A percentile compares a stretch with the other conserved stretches of the same genome.
Evolutionary conservation across 1,284 basidiomycete genomes (phyloP).

Genomic region (Violaceomyces palustris): DNA sequence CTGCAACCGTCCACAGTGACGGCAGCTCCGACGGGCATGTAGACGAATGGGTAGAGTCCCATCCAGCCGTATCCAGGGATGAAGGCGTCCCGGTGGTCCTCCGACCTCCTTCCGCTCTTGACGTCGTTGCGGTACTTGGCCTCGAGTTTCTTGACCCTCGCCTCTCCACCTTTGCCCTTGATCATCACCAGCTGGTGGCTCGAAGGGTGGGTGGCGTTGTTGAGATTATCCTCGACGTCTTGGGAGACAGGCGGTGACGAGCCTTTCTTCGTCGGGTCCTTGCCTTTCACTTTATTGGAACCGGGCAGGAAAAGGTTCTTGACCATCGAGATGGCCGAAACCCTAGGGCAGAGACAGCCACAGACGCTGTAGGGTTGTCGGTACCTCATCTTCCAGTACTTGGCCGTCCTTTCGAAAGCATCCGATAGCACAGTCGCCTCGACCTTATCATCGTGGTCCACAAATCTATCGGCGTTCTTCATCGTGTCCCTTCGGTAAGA

Average conservation of each 20-base stretch:
- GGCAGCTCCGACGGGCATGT: conserved; percentile 23
- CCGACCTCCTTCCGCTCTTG: conserved; percentile 17
- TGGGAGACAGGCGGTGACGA: not conserved
- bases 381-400: conserved; percentile 23
- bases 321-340: conserved; percentile 14
- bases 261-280: not conserved
- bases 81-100: conserved; percentile 19
- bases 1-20: too few relatives aligned
- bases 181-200: not conserved
- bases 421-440: conserved; percentile 27
- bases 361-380: conserved; percentile 33
- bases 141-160: conserved; percentile 15
- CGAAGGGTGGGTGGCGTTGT: too few relatives aligned
- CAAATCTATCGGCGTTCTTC: conserved; percentile 29
- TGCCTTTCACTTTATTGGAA: conserved; percentile 1
- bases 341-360: conserved; percentile 30
- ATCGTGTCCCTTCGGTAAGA: conserved; percentile 22
- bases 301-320: conserved; percentile 6
- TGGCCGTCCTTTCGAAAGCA: conserved; percentile 32
- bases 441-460: conserved; percentile 42
- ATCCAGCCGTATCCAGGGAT: conserved; percentile 23
- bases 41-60: conserved; percentile 22
- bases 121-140: conserved; percentile 14
- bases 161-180: conserved; percentile 22
- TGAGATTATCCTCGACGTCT: conserved; percentile 6